Conservation (phyloP, 2,329 filamentous ascomycete species). For the Aplosporella prunicola region DNA sequence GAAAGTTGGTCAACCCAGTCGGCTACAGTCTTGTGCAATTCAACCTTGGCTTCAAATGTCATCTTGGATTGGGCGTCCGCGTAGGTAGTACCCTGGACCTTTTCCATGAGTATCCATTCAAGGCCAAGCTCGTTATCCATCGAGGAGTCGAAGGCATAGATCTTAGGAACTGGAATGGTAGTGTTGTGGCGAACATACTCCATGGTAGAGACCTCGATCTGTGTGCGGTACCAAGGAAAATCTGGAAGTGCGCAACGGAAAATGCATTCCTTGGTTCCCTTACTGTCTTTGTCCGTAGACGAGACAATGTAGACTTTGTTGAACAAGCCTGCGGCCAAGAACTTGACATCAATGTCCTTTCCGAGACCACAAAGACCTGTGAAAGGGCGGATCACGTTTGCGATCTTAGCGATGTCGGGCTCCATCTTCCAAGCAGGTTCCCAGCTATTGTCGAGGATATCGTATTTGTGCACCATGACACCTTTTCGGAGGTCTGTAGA, state of each 20-base stretch:
- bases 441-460: background rate
- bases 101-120: conserved; percentile 21
- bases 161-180: conserved; percentile 14
- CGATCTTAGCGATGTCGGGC: conserved; percentile 9
- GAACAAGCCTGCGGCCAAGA: conserved; percentile 12
- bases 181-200: conserved; percentile 15
- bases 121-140: conserved; percentile 15
- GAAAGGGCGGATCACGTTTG: background rate
- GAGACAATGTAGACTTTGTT: conserved; percentile 15
- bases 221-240: conserved; percentile 15
- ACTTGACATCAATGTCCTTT: conserved; percentile 2
- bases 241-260: conserved; percentile 18
- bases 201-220: conserved; percentile 18
- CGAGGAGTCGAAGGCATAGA: conserved; percentile 12
- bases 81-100: conserved; percentile 10
- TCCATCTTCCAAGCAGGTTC: conserved; percentile 12
- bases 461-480: background rate
- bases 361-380: conserved; percentile 2
- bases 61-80: conserved; percentile 2
- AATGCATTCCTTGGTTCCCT: conserved; percentile 16
- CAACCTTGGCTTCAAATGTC: background rate
- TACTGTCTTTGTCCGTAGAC: background rate
- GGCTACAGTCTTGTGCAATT: background rate
- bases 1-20: conserved; percentile 11
- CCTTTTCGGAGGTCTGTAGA: background rate